Conservation (phyloP, 2,329 filamentous ascomycete species). For the Onygena corvina region DNA sequence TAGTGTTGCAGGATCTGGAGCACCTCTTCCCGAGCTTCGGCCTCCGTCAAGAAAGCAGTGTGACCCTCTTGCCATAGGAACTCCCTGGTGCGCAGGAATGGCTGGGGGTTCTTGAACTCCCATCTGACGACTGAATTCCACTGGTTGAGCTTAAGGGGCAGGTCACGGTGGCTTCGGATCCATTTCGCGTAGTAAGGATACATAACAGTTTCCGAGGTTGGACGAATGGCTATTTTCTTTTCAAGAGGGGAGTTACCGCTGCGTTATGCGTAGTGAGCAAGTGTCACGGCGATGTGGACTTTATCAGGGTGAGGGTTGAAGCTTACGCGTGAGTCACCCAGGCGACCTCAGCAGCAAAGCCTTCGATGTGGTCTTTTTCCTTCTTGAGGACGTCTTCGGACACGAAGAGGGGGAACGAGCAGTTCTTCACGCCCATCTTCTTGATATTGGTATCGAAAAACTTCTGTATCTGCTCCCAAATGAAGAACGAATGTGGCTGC, state of each 20-base stretch:
- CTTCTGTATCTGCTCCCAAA: slow-evolving; percentile 55
- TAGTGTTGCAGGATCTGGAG: slow-evolving; percentile 89
- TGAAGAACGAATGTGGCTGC: slow-evolving; percentile 51
- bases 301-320: background rate
- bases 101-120: slow-evolving; percentile 87
- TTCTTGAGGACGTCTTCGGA: slow-evolving; percentile 72
- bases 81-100: slow-evolving; percentile 82
- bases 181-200: slow-evolving; percentile 93
- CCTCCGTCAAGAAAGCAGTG: slow-evolving; percentile 77
- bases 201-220: slow-evolving; percentile 69
- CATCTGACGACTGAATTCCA: slow-evolving; percentile 94
- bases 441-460: slow-evolving; percentile 60
- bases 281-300: background rate
- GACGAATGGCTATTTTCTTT: slow-evolving; percentile 58
- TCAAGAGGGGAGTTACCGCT: slow-evolving; percentile 89
- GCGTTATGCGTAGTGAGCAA: slow-evolving; percentile 20
- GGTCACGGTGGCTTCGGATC: slow-evolving; percentile 91
- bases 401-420: slow-evolving; percentile 93
- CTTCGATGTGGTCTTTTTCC: slow-evolving; percentile 95
- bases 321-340: slow-evolving; percentile 41
- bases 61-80: slow-evolving; percentile 98
- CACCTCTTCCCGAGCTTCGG: slow-evolving; percentile 72
- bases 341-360: slow-evolving; percentile 67
- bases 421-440: slow-evolving; percentile 83
- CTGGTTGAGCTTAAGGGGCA: slow-evolving; percentile 88